Percentiles rank a stretch among this genome's conserved stretches.
phyloP scores from a whole-genome alignment of 2,329 filamentous ascomycete species.

The Penicillium sumatraense region DNA sequence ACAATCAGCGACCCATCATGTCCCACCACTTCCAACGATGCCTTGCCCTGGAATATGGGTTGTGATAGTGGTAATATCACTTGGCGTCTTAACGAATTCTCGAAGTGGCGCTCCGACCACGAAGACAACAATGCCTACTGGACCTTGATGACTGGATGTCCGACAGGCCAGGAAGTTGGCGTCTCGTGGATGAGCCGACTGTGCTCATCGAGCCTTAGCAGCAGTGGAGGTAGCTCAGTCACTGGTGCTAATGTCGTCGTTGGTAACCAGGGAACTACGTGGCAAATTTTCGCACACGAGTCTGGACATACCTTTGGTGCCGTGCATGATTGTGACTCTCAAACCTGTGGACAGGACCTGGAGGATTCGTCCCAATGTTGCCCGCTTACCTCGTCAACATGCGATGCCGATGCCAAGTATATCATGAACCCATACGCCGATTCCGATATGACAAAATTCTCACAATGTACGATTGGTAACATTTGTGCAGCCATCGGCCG shows the following conservation, averaged over 20 bases:
- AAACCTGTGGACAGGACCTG: conserved; percentile 68
- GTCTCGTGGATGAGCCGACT: conserved; percentile 92
- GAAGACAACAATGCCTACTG: conserved; percentile 87
- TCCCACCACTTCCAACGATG: conserved; percentile 67
- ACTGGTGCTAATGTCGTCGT: conserved; percentile 89
- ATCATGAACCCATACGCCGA: conserved; percentile 96
- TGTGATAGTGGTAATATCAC: conserved; percentile 68
- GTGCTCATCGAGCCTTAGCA: conserved; percentile 64
- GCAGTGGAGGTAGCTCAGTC: conserved; percentile 68
- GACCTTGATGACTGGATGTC: conserved; percentile 83
- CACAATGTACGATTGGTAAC: conserved; percentile 87
- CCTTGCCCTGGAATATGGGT: conserved; percentile 81
- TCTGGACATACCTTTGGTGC: conserved; percentile 93
- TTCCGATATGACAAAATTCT: conserved; percentile 75
- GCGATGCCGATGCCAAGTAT: conserved; percentile 76
- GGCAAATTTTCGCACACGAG: conserved; percentile 96
- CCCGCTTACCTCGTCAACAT: conserved; percentile 69
- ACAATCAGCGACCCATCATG: conserved; percentile 77
- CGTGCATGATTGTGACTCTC: conserved; percentile 82
- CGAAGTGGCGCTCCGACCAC: conserved; percentile 79
- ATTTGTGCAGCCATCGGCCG: conserved; percentile 84
- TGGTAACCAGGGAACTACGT: conserved; percentile 78
- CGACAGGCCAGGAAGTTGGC: conserved; percentile 82
- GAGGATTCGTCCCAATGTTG: conserved; percentile 75
- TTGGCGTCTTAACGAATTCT: conserved; percentile 83